Evolutionary conservation across 768 basidiomycete genomes (phyloP), one percentile per base, ranked within the genome.

Genomic region (Tubosaeta brunneosetosa): DNA sequence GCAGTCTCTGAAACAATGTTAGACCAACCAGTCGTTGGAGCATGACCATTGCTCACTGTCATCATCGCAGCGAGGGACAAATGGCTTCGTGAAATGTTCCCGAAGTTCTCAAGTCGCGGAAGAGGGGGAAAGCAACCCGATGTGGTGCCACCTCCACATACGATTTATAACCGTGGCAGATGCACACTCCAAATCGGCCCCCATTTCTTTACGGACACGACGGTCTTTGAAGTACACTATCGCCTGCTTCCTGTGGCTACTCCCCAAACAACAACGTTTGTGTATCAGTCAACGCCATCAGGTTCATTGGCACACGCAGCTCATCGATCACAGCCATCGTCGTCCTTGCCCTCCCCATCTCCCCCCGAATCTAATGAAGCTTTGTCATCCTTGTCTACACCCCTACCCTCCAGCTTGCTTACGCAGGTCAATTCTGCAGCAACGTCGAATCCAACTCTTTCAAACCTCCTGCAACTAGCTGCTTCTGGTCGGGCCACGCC

Each of bases 141-240:
- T 47, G 71, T 76, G 19, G 64, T 71, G 25, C 82, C 81, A 37
- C 85, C 85, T 3, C 82, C 85, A 0, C 86, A 89, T 62, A 84
- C 79, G 1, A 78, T 84, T 50, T 80, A 81, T 57, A 74, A 74
- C 31, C 75, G 84, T 33, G 88, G 87, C 42, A 80, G 74, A 62
- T 91, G 84, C 64, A 80, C 85, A 50, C 66, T 93, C 34, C 76
- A 81, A 59, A 81, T 92, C 31, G 90, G 89, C 6, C 90, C 90
- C 13, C 88, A 89, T 65, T 70, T 74, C 26, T 91, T 91, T 60
- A 62, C 73, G 32, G 80, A 84, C 22, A 89, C 88, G 0, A 73
- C 77, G 0, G 73, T 92, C 53, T 89, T 82, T 56, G 87, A 91
- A 68, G 85, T 86, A 9, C 78, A 83, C 61, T 91, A 90, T 67